Conservation (phyloP, 2,329 filamentous ascomycete genomes). For the Thielaviopsis populi region DNA sequence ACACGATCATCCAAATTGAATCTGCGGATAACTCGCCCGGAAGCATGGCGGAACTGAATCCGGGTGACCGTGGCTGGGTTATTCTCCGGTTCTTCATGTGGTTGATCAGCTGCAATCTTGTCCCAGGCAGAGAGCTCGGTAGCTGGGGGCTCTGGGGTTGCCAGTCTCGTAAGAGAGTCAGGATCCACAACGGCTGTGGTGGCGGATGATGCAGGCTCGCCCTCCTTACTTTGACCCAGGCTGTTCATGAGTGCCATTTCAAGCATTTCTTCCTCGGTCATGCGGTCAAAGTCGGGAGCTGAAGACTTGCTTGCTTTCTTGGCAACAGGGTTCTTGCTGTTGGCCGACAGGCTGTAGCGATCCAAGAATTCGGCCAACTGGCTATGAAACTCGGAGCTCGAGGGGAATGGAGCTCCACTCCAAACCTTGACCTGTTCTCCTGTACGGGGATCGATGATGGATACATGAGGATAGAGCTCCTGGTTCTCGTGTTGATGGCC, state of each 20-base stretch:
- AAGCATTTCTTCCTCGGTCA: conserved; percentile 96
- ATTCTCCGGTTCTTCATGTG: conserved; percentile 63
- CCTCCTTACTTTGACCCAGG: conserved; percentile 36
- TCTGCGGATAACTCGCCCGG: conserved; percentile 71
- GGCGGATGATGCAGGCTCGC: conserved; percentile 20
- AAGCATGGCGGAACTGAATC: conserved; percentile 82
- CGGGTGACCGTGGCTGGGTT: conserved; percentile 61
- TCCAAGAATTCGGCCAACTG: conserved; percentile 95
- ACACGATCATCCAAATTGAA: conserved; percentile 67
- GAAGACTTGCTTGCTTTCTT: conserved; percentile 39
- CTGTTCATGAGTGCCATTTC: conserved; percentile 88
- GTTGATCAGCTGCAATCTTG: conserved; percentile 53
- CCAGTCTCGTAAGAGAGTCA: conserved; percentile 65
- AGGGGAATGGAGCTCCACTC: conserved; percentile 70
- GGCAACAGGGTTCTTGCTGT: conserved; percentile 86
- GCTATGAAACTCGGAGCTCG: conserved; percentile 66
- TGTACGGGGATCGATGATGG: conserved; percentile 86
- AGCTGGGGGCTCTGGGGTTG: conserved; percentile 27
- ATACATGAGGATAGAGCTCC: conserved; percentile 91
- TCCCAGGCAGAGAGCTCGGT: conserved; percentile 39
- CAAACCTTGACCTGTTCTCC: conserved; percentile 96
- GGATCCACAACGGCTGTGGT: conserved; percentile 51
- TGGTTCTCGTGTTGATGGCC: conserved; percentile 55
- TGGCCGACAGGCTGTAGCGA: conserved; percentile 74
- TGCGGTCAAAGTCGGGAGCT: conserved; percentile 53